Percentiles rank a stretch among this genome's conserved stretches.
Evolutionary conservation across 164 flowering plant species (phyloP).

Genomic region (Saururus chinensis): DNA sequence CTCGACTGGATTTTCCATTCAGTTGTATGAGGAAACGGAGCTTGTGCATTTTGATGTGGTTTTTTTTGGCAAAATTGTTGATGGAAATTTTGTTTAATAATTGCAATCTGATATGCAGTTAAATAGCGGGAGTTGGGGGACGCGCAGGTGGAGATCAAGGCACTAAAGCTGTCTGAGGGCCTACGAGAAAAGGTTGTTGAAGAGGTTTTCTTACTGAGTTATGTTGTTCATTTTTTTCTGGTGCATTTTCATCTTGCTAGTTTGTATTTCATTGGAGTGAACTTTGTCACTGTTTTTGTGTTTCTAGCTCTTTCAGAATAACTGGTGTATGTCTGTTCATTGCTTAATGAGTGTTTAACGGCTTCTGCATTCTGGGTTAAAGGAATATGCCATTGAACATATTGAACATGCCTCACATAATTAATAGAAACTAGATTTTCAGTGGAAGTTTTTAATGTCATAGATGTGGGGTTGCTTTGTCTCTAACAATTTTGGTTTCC

Average conservation of each 20-base stretch:
- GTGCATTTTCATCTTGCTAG: background rate
- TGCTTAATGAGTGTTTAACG: too few species aligned
- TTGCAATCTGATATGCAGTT: constrained; percentile 22
- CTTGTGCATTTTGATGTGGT: background rate
- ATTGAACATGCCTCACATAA: too few species aligned
- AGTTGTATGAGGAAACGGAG: background rate
- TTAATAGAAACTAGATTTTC: too few species aligned
- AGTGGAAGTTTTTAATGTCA: too few species aligned
- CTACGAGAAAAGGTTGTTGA: constrained; percentile 60
- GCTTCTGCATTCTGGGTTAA: too few species aligned
- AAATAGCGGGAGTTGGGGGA: constrained; percentile 64
- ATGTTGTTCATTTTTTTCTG: background rate
- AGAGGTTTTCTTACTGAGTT: constrained; percentile 28
- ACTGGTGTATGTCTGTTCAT: too few species aligned
- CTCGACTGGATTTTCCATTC: background rate
- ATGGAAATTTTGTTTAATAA: too few species aligned
- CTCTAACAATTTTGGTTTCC: too few species aligned
- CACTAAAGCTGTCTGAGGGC: constrained; percentile 46
- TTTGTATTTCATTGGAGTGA: background rate
- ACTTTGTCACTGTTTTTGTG: background rate
- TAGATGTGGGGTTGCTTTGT: too few species aligned
- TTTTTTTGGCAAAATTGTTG: too few species aligned
- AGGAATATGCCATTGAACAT: too few species aligned
- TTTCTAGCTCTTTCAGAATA: too few species aligned
- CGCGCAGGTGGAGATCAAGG: constrained; percentile 52